Base-by-base conservation (phyloP, 495 filamentous ascomycete species). In the Lasiosphaeria miniovina region DNA sequence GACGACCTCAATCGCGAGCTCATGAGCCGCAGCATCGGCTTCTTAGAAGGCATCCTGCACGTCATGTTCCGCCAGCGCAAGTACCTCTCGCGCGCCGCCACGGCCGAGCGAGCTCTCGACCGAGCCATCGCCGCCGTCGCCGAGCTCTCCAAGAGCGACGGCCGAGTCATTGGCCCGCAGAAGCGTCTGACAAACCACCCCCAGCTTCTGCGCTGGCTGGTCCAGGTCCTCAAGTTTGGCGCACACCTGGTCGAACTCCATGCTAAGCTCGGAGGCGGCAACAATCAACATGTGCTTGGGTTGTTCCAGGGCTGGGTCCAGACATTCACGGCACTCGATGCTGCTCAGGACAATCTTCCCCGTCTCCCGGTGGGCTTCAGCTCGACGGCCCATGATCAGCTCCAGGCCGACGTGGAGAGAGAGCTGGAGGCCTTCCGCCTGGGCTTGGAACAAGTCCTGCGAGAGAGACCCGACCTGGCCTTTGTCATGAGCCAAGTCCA, bases 1-100 rank as follows among this genome's bases (percentile, higher is more conserved):
- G 88, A 89, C 15, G 95, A 98, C 61, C 74, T 99, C 17, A 95
- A 84, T 61, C 77, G 81, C 52, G 85, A 87, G 10, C 90, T 96
- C 58, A 81, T 94, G 14, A 78, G 82, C 35, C 81, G 91, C 61
- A 91, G 91, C 70, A 78, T 88, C 11, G 90, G 90, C 0, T 90
- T 87, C 52, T 72, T 96, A 40, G 94, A 99, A 68, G 88, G 92
- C 52, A 75, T 98, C 31, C 69, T 97, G 38, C 78, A 87, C 58
- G 71, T 87, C 14, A 68, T 84, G 45, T 74, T 96, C 41, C 78
- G 79, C 32, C 93, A 98, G 72, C 84, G 90, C 64, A 71, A 71
- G 55, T 66, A 61, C 49, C 58, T 76, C 43, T 77, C 81, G 0
- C 71, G 68, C 31, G 67, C 77, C 0, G 51, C 65, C 6, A 60